Percentiles rank a stretch among this genome's conserved stretches.
Evolutionary conservation across 2,329 filamentous ascomycete genomes (phyloP).

Genomic region (Hypoxylon sp.): DNA sequence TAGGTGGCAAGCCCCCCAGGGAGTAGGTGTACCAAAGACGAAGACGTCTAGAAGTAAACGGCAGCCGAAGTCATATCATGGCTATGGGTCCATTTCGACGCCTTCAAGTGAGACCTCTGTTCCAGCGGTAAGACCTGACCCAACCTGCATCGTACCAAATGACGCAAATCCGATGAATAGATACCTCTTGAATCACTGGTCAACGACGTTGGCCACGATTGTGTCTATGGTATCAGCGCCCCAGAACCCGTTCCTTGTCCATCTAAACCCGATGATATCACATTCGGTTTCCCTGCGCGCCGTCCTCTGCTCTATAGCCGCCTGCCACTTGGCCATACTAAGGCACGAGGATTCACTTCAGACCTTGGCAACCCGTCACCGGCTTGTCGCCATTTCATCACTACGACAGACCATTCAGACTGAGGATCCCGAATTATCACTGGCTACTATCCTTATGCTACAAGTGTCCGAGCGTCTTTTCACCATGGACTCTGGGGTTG

Average conservation of each 20-base stretch:
- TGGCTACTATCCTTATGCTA: constrained; percentile 51
- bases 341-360: constrained; percentile 42
- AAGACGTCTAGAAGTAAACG: constrained; percentile 23
- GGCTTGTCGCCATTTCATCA: constrained; percentile 43
- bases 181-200: constrained; percentile 52
- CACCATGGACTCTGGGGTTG: constrained; percentile 47
- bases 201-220: constrained; percentile 44
- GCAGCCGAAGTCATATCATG: constrained; percentile 16
- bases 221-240: constrained; percentile 48
- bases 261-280: constrained; percentile 51
- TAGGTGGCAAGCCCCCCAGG: constrained; percentile 46
- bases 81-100: neutral
- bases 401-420: constrained; percentile 42
- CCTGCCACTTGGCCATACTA: constrained; percentile 49
- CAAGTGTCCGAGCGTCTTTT: constrained; percentile 52
- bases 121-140: constrained; percentile 15
- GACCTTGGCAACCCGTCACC: constrained; percentile 44
- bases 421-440: constrained; percentile 46
- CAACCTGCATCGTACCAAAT: constrained; percentile 35
- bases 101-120: constrained; percentile 1
- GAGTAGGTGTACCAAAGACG: constrained; percentile 19
- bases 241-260: constrained; percentile 49
- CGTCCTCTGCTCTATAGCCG: constrained; percentile 51
- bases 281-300: constrained; percentile 48
- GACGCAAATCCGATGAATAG: constrained; percentile 30